Base-by-base conservation (phyloP, 164 flowering plant species). In the Santalum album region DNA sequence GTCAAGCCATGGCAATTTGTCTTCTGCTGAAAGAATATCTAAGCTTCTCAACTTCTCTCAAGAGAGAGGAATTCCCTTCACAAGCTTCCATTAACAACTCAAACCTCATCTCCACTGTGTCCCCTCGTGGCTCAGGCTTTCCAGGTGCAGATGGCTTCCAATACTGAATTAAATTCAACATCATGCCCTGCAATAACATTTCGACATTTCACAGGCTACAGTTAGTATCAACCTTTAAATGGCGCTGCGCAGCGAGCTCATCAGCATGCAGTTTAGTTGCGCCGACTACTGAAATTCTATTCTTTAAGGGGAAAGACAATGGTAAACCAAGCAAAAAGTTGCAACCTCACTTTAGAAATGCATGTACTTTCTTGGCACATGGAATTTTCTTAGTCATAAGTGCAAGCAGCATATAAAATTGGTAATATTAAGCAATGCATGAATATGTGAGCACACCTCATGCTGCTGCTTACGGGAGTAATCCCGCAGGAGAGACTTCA, bases 401-500 rank as follows among this genome's bases (percentile, higher is more conserved):
- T n/a, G n/a, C n/a, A n/a, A n/a, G n/a, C n/a, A n/a, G n/a, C n/a
- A n/a, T n/a, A n/a, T n/a, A n/a, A n/a, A n/a, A n/a, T n/a, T n/a
- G n/a, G n/a, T n/a, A n/a, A n/a, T n/a, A n/a, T n/a, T n/a, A n/a
- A n/a, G n/a, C n/a, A n/a, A n/a, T n/a, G n/a, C n/a, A n/a, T n/a
- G n/a, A n/a, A n/a, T n/a, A n/a, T n/a, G 34, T 9, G 4, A 29
- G 34, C 34, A 48, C 76, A 91, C 98, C 98, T 86, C 68, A 56
- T 77, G 98, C 38, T 68, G 74, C 55, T 48, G 57, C 66, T 82
- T 83, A 38, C 68, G 71, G 12, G 87, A 78, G 62, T 53, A 86
- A 62, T 86, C 96, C 48, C 94, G 80, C 58, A 92, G 43, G 32
- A 92, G 76, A 44, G 90, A 82, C 69, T 74, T 89, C 2, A 63